Evolutionary conservation across 352 stramenopile species (phyloP).

Genomic region (Globisporangium emineosum): DNA sequence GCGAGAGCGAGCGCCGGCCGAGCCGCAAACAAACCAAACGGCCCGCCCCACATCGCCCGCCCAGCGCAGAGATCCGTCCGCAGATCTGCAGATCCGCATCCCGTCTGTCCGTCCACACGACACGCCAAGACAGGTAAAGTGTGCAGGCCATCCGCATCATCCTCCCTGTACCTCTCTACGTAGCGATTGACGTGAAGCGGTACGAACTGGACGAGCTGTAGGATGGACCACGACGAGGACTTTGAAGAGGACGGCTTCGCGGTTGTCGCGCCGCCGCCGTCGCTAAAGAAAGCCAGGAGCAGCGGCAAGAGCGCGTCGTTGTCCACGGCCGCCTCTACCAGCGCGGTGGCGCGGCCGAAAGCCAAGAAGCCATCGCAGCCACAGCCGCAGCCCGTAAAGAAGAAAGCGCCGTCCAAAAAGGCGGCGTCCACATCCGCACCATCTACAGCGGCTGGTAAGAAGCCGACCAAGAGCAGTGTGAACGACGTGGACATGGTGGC

Average conservation of each 20-base stretch:
- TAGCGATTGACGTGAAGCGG: background rate
- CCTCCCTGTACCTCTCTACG: background rate
- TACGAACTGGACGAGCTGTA: background rate
- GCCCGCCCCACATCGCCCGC: no score
- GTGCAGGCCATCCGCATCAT: background rate
- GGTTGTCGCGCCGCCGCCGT: conserved; percentile 9
- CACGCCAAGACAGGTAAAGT: background rate
- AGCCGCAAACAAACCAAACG: background rate
- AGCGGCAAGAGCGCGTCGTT: conserved; percentile 1
- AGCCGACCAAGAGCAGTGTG: background rate
- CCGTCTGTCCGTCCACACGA: no score
- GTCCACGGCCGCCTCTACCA: conserved; percentile 1
- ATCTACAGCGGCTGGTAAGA: background rate
- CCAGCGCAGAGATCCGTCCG: background rate
- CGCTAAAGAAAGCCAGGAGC: conserved; percentile 8
- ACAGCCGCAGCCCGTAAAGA: background rate
- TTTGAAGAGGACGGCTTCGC: conserved; percentile 16
- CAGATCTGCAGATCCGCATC: background rate
- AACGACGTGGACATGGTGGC: background rate
- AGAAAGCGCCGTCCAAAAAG: conserved; percentile 6
- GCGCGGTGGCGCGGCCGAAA: conserved; percentile 5
- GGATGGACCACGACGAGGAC: conserved; percentile 17
- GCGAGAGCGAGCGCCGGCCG: background rate
- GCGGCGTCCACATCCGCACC: background rate
- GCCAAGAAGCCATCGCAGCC: conserved; percentile 4